A percentile compares a stretch with the other conserved stretches of the same genome.
Conservation (phyloP, 2,329 filamentous ascomycete species). For the Decorospora gaudefroyi region DNA sequence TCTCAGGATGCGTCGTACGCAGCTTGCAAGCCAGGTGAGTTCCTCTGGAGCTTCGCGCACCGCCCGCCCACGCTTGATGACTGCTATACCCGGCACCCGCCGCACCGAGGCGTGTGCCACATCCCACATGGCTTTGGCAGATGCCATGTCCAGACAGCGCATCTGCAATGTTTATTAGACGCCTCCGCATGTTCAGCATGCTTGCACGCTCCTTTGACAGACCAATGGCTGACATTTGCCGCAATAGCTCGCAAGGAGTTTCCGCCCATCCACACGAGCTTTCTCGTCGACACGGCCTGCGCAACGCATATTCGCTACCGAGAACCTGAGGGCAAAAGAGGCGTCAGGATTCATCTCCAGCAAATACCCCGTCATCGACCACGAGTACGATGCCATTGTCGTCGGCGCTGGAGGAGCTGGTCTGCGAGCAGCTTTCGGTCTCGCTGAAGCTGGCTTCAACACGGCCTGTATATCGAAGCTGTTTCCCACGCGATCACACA, state of each 20-base stretch:
- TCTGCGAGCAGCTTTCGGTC: conserved; percentile 80
- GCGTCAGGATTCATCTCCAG: conserved; percentile 81
- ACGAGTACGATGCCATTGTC: conserved; percentile 98
- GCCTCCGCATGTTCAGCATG: not conserved
- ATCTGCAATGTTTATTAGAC: not conserved
- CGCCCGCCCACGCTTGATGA: conserved; percentile 15
- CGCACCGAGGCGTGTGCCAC: conserved; percentile 35
- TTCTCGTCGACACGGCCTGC: conserved; percentile 87
- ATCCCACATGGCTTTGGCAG: conserved; percentile 24
- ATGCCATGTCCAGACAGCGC: conserved; percentile 6
- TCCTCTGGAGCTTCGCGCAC: conserved; percentile 14
- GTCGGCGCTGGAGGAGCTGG: conserved; percentile 83
- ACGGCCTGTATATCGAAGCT: conserved; percentile 85
- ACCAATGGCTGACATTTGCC: conserved; percentile 39
- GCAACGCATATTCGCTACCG: conserved; percentile 83
- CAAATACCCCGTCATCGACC: conserved; percentile 97
- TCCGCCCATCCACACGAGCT: conserved; percentile 69
- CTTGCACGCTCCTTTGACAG: not conserved
- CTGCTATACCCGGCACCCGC: conserved; percentile 26
- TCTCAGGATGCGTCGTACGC: conserved; percentile 47
- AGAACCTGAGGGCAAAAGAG: conserved; percentile 89
- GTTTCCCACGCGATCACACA: conserved; percentile 84
- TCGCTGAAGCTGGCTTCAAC: conserved; percentile 87
- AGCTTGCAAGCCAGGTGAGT: conserved; percentile 48
- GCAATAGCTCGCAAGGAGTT: conserved; percentile 64